A percentile compares a stretch with the other conserved stretches of the same genome.
Evolutionary conservation across 2,329 filamentous ascomycete species (phyloP).

Genomic region (Monilinia fructigena): DNA sequence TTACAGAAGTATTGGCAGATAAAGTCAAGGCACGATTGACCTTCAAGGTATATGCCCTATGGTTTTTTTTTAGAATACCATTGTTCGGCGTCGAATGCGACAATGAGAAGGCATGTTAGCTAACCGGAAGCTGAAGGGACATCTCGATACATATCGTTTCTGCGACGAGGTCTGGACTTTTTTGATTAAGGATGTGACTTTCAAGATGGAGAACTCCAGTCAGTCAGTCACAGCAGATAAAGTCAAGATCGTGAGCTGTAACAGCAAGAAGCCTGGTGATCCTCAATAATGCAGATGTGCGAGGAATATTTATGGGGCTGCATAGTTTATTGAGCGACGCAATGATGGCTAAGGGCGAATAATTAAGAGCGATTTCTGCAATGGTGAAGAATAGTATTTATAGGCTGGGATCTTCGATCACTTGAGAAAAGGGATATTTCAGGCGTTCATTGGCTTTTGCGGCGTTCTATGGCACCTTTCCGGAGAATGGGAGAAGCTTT

Average conservation of each 20-base stretch:
- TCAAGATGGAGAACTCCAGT: constrained; percentile 83
- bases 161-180: constrained; percentile 99
- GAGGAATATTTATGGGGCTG: not conserved
- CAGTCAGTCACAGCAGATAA: constrained; percentile 78
- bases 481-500: constrained; percentile 6
- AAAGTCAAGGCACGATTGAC: constrained; percentile 87
- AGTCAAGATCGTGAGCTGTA: constrained; percentile 98
- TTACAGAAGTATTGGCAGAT: constrained; percentile 86
- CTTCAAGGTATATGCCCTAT: constrained; percentile 75
- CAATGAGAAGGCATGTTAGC: constrained; percentile 22
- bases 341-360: not conserved
- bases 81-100: not conserved
- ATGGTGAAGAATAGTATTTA: not conserved
- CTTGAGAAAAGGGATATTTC: constrained; percentile 14
- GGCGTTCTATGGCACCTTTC: constrained; percentile 11
- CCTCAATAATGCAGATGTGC: constrained; percentile 36
- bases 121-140: constrained; percentile 60
- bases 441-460: constrained; percentile 7
- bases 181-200: constrained; percentile 96
- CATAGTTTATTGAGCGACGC: not conserved
- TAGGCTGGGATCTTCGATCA: constrained; percentile 6
- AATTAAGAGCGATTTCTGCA: not conserved
- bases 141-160: constrained; percentile 97
- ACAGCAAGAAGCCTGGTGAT: constrained; percentile 76
- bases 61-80: constrained; percentile 3